Evolutionary conservation across 306 rosid species (phyloP), one percentile per base, ranked within the genome.

Genomic region (Macrotyloma uniflorum): DNA sequence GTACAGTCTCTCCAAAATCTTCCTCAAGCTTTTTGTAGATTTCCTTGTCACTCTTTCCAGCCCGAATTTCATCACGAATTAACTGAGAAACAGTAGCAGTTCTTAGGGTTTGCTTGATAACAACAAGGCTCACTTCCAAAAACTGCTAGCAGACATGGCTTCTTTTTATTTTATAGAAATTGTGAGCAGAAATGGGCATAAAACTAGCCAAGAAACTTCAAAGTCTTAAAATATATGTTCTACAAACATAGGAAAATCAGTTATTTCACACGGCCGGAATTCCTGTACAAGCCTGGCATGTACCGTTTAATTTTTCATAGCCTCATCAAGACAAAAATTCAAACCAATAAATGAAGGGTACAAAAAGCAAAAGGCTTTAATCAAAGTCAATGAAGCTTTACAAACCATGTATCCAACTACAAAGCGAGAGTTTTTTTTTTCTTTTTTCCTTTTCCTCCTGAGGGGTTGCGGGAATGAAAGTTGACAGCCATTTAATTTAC

Each of bases 61-160:
- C 16, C 26, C 67, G 93, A 82, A 92, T 88, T 86, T 95, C 98
- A 32, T 92, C 98, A 14, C 97, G 98, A 65, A 95, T 95, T 68
- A 95, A 81, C 98, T 95, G 90, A 40, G 64, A 74, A 49, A 67
- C 59, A 75, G 81, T 28, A 47, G 68, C 55, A 77, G 50, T 81
- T 32, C 43, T 76, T 13, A 50, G 66, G 72, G 63, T 59, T 69
- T 76, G 70, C 24, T 26, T 15, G 19, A 71, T 53, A 54, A 30
- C 72, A 72, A 51, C 61, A 75, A n/a, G 35, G 26, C 45, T 42
- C 3, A 38, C 67, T 67, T 42, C 30, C 77, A 30, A 62, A 54
- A 33, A 63, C 40, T 62, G 40, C 61, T 70, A 35, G 65, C 38
- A 32, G 20, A 43, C 75, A 42, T 36, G 77, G 51, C 47, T 42